These are phyloP conservation scores for Penicillium ochrochloron DNA, from an alignment of 495 filamentous ascomycete species.

Conservation along the genomic window DNA sequence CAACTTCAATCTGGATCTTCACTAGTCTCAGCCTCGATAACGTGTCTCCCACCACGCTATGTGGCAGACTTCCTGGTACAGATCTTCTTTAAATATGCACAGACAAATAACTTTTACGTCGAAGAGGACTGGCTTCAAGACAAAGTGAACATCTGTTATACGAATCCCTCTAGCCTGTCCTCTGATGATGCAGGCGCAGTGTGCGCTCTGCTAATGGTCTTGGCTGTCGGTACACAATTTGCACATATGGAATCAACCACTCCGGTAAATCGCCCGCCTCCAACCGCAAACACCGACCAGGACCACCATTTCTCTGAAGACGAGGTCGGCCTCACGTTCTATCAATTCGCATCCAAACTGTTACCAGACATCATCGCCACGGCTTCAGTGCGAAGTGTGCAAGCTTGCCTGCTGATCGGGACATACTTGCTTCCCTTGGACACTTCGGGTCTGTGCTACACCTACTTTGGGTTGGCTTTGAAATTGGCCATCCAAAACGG, in stretches of 20 bases:
- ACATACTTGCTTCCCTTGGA: conserved; percentile 56
- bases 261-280: conserved; percentile 44
- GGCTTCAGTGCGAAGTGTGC: conserved; percentile 55
- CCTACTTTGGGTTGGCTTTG: conserved; percentile 54
- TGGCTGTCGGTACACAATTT: conserved; percentile 60
- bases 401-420: conserved; percentile 55
- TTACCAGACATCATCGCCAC: conserved; percentile 59
- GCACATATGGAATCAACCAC: conserved; percentile 55
- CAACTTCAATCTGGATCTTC: conserved; percentile 53
- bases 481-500: conserved; percentile 59
- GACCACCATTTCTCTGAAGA: conserved; percentile 56
- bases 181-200: conserved; percentile 52
- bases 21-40: conserved; percentile 44
- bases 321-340: conserved; percentile 57
- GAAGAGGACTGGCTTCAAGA: conserved; percentile 54
- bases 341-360: conserved; percentile 54
- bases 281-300: conserved; percentile 34
- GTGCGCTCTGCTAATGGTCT: conserved; percentile 54
- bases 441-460: conserved; percentile 55
- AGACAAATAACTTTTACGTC: conserved; percentile 58
- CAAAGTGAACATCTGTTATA: conserved; percentile 52
- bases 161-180: conserved; percentile 44
- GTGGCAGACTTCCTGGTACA: conserved; percentile 56
- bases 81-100: conserved; percentile 58
- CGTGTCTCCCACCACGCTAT: conserved; percentile 54